Evolutionary conservation across 345 rosid genomes (phyloP).

Genomic region (Rubroshorea leprosula): DNA sequence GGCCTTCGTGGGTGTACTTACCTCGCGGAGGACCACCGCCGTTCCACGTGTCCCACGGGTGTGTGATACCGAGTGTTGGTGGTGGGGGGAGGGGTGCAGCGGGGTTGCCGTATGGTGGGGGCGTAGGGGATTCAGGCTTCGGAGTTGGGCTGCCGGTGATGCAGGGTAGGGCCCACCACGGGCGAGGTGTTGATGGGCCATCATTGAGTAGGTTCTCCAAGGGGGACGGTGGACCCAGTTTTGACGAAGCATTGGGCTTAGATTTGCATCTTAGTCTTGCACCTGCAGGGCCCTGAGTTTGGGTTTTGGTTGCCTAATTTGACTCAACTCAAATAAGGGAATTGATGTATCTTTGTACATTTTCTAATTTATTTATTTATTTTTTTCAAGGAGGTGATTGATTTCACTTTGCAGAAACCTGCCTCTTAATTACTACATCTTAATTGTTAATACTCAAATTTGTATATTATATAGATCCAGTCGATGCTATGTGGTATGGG

Average conservation of each 20-base stretch:
- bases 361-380: constrained; percentile 34
- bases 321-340: not conserved
- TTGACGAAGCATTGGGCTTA: constrained; percentile 71
- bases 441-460: not conserved
- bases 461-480: too few species aligned
- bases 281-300: constrained; percentile 63
- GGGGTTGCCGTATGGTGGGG: constrained; percentile 40
- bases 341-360: constrained; percentile 38
- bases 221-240: constrained; percentile 58
- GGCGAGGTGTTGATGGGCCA: constrained; percentile 36
- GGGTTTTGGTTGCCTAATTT: not conserved
- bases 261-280: constrained; percentile 94
- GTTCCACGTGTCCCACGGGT: constrained; percentile 78
- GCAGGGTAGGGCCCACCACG: constrained; percentile 29
- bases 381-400: constrained; percentile 16
- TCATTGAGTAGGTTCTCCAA: constrained; percentile 65
- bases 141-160: constrained; percentile 26
- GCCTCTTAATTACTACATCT: not conserved
- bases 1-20: constrained; percentile 78
- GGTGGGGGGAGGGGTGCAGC: constrained; percentile 27
- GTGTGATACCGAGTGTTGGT: constrained; percentile 38
- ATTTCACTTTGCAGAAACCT: constrained; percentile 1
- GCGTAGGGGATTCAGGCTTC: constrained; percentile 29
- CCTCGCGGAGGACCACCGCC: constrained; percentile 59
- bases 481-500: too few species aligned